Percentiles rank a stretch among this genome's conserved stretches.
Conservation (phyloP, 345 rosid genomes). For the Populus alba region DNA sequence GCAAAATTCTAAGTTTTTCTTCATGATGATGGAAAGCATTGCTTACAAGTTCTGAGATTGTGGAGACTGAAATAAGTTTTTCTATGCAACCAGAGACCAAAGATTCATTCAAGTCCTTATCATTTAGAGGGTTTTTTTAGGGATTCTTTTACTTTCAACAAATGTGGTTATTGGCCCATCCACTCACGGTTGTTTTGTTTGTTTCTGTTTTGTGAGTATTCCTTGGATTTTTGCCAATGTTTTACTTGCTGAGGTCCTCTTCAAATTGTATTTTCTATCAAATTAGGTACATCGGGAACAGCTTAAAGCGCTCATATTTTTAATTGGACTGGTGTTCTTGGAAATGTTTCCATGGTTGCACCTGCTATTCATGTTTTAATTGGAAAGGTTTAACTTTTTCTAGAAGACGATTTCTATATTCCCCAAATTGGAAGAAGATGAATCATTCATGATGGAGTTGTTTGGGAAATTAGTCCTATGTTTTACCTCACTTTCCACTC, state of each 20-base stretch:
- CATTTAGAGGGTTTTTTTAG: neutral
- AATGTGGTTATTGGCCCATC: neutral
- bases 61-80: neutral
- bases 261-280: neutral
- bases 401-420: no score
- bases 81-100: neutral
- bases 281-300: no score
- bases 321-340: neutral
- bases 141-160: neutral
- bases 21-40: neutral
- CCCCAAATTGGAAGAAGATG: no score
- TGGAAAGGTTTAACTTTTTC: neutral
- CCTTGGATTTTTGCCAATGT: neutral
- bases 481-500: neutral
- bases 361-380: neutral
- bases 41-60: neutral
- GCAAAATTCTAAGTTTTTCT: neutral
- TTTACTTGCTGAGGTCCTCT: neutral
- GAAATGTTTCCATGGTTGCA: no score
- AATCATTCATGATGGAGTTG: neutral
- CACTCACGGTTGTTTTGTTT: neutral
- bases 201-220: neutral
- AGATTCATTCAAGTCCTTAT: neutral
- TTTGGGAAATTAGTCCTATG: neutral
- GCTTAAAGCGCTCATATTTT: no score